phyloP scores from a whole-genome alignment of 805 yeast species.

The Teunomyces tritomae region DNA sequence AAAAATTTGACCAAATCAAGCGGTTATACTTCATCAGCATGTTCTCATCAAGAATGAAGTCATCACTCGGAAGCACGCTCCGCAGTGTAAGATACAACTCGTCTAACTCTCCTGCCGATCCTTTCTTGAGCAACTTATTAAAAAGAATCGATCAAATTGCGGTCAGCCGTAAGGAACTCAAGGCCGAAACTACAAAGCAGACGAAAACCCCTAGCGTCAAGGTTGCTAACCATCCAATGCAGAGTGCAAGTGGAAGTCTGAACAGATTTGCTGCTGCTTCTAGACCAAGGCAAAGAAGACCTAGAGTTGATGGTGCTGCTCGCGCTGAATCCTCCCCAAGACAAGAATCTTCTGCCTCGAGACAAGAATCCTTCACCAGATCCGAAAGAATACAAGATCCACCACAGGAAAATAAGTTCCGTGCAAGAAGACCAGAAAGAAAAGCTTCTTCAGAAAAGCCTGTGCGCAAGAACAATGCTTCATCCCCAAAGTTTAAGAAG shows the following conservation, averaged over 20 bases:
- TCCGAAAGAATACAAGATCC: background rate
- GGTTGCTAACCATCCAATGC: slow-evolving; percentile 2
- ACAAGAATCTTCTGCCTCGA: background rate
- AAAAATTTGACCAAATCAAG: slow-evolving; percentile 4
- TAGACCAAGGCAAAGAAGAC: slow-evolving; percentile 5
- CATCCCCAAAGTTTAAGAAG: slow-evolving; percentile 1
- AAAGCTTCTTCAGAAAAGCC: background rate
- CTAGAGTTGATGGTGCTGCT: slow-evolving; percentile 3
- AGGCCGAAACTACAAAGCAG: slow-evolving; percentile 4
- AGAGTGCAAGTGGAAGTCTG: background rate
- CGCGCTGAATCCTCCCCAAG: background rate
- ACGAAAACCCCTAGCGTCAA: background rate
- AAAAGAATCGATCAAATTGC: slow-evolving; percentile 35
- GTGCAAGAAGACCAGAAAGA: slow-evolving; percentile 6
- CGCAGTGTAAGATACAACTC: slow-evolving; percentile 8
- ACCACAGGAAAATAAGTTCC: background rate
- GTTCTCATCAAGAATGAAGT: slow-evolving; percentile 1
- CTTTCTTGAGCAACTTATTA: slow-evolving; percentile 35
- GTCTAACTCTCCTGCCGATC: slow-evolving; percentile 6
- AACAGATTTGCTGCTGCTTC: background rate
- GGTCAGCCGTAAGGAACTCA: slow-evolving; percentile 11
- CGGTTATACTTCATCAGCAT: background rate
- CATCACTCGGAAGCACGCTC: slow-evolving; percentile 1
- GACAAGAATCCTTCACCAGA: background rate
- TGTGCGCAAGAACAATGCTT: slow-evolving; percentile 3